Base-by-base conservation (phyloP, 176 grass and related monocot genomes). In the Elymus sibiricus region DNA sequence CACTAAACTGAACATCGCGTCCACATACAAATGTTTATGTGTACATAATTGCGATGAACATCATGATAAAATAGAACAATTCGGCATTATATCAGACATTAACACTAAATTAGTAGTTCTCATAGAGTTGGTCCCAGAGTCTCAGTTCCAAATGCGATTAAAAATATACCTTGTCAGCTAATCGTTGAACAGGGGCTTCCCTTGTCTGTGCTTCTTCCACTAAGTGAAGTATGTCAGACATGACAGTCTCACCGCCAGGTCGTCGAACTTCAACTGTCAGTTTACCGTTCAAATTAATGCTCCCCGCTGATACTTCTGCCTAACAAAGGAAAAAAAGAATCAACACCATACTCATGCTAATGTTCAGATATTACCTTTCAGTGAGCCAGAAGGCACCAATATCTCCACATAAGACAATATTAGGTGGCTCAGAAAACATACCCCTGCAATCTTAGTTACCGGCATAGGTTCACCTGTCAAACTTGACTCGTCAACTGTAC, bases 401-500 rank as follows among this genome's bases (percentile, higher is more conserved):
- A 73, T 60, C 72, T 90, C 19, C 39, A 78, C 27, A 84, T 80
- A 84, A 82, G 64, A 84, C 59, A 62, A 24, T 58, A 78, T 59
- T 58, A 66, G 34, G 28, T 46, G 70, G 74, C 81, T 69, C 78
- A 17, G 43, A 26, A 86, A 83, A 79, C 74, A 84, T 91, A 98
- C 96, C 91, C 96, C 96, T 82, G 88, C 86, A 81, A 94, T 87
- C 63, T 98, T 98, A 87, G 92, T 94, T 55, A 98, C 92, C 65
- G 96, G 96, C 86, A 98, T 90, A 77, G 93, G 91, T 92, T 98
- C 97, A 42, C 97, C 97, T 85, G 94, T 98, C 59, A 98, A 88
- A 89, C 94, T 98, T 76, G 97, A 98, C 86, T 98, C 94, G 86
- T 98, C 97, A 90, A 98, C 84, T 55, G 94, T 95, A 83, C 92